Evolutionary conservation across 768 basidiomycete genomes (phyloP).

Genomic region (Favolaschia claudopus): DNA sequence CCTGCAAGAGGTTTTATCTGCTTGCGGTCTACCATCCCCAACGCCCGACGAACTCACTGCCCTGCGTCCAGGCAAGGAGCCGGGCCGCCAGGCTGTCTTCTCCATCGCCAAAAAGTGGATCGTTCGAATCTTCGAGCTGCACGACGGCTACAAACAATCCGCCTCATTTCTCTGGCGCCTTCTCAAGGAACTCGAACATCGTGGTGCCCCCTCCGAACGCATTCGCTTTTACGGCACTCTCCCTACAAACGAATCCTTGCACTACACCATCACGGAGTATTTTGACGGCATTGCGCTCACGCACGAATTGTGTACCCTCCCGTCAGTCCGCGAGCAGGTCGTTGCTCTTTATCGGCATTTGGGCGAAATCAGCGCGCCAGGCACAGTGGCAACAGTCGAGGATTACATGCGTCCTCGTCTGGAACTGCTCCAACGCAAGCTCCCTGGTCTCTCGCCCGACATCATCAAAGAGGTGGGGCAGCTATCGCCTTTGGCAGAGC

Average conservation of each 20-base stretch:
- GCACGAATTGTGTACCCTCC: neutral
- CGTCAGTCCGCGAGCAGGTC: neutral
- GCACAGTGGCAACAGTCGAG: neutral
- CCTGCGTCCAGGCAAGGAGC: constrained; percentile 3
- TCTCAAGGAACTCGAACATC: neutral
- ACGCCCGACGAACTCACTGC: neutral
- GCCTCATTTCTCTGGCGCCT: neutral
- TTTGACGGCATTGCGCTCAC: neutral
- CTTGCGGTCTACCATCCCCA: neutral
- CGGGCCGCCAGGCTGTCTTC: constrained; percentile 7
- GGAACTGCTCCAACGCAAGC: neutral
- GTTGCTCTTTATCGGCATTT: neutral
- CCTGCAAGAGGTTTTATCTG: neutral
- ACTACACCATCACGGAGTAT: constrained; percentile 8
- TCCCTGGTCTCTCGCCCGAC: neutral
- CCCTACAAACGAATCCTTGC: neutral
- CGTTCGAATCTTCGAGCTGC: constrained; percentile 4
- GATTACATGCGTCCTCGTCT: constrained; percentile 4
- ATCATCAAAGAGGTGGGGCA: neutral
- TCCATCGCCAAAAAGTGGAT: constrained; percentile 3
- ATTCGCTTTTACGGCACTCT: neutral
- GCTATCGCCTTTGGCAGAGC: neutral
- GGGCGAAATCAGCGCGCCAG: neutral
- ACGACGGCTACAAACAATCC: neutral
- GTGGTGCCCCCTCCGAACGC: neutral